Conservation (phyloP, 257 asterid species). For the Nicotiana undulata region DNA sequence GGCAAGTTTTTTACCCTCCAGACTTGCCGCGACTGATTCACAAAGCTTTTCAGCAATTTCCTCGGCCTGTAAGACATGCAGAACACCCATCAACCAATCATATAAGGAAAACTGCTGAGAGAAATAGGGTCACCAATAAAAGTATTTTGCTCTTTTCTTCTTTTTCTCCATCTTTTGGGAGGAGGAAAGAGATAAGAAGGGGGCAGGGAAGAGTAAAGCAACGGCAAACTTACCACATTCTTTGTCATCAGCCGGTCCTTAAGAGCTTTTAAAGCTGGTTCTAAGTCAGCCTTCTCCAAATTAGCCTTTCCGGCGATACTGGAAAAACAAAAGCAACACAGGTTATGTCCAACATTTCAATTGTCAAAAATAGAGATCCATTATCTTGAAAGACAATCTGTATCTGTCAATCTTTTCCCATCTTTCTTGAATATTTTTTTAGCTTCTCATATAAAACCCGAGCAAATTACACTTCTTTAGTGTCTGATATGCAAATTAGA, state of each 20-base stretch:
- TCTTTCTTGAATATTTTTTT: not conserved
- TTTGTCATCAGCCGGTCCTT: constrained; percentile 98
- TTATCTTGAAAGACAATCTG: not conserved
- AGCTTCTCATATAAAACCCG: not conserved
- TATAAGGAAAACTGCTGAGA: not conserved
- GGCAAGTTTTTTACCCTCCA: constrained; percentile 84
- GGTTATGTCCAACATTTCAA: not conserved
- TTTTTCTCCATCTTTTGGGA: not conserved
- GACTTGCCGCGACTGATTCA: constrained; percentile 94
- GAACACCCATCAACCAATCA: not conserved
- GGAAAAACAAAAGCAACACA: constrained; percentile 9
- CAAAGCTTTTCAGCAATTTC: constrained; percentile 98
- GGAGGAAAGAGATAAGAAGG: not conserved
- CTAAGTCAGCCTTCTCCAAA: constrained; percentile 78
- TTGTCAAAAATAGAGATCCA: not conserved
- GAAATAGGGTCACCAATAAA: not conserved
- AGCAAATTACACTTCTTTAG: not conserved
- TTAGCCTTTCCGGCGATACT: constrained; percentile 93
- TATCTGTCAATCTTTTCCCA: not conserved
- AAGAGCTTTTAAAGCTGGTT: constrained; percentile 91
- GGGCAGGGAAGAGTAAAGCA: not conserved
- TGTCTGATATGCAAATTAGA: not conserved
- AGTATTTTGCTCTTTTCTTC: not conserved
- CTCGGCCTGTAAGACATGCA: constrained; percentile 62
- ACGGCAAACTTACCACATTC: constrained; percentile 77